Conservation (phyloP, 2,329 filamentous ascomycete genomes). For the Arachnopeziza araneosa region DNA sequence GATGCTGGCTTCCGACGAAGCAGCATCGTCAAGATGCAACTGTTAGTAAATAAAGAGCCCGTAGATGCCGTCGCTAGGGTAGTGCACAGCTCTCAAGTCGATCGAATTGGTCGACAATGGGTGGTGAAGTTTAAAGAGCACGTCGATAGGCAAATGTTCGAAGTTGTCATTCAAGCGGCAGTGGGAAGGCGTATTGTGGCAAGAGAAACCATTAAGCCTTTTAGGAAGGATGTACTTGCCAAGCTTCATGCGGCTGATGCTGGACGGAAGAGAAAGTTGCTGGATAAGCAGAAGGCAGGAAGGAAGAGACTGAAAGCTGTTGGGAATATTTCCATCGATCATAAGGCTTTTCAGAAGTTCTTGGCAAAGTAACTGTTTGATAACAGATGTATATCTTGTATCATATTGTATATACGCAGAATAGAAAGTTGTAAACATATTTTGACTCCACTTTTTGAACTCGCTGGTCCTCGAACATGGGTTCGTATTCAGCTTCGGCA, state of each 20-base stretch:
- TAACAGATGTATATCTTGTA: not conserved
- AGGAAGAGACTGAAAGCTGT: slow-evolving; percentile 79
- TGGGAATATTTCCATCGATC: slow-evolving; percentile 93
- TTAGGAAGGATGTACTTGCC: slow-evolving; percentile 87
- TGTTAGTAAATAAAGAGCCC: slow-evolving; percentile 87
- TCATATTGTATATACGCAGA: not conserved
- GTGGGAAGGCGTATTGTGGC: slow-evolving; percentile 80
- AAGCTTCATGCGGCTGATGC: slow-evolving; percentile 93
- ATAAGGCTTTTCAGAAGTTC: slow-evolving; percentile 92
- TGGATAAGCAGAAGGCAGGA: slow-evolving; percentile 96
- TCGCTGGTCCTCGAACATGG: no score
- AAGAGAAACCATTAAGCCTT: slow-evolving; percentile 91
- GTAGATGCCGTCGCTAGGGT: slow-evolving; percentile 94
- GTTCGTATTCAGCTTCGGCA: no score
- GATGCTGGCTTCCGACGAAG: slow-evolving; percentile 82
- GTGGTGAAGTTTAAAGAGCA: slow-evolving; percentile 96
- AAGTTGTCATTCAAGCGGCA: slow-evolving; percentile 89
- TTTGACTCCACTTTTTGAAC: no score
- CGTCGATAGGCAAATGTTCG: slow-evolving; percentile 94
- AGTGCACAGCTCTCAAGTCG: slow-evolving; percentile 75
- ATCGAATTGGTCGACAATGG: slow-evolving; percentile 79
- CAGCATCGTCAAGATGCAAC: slow-evolving; percentile 79
- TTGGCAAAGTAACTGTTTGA: slow-evolving; percentile 59
- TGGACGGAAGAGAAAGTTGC: slow-evolving; percentile 71
- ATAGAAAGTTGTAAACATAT: no score